Evolutionary conservation across 2,329 filamentous ascomycete genomes (phyloP), one percentile per base, ranked within the genome.

Genomic region (Fusarium buharicum): DNA sequence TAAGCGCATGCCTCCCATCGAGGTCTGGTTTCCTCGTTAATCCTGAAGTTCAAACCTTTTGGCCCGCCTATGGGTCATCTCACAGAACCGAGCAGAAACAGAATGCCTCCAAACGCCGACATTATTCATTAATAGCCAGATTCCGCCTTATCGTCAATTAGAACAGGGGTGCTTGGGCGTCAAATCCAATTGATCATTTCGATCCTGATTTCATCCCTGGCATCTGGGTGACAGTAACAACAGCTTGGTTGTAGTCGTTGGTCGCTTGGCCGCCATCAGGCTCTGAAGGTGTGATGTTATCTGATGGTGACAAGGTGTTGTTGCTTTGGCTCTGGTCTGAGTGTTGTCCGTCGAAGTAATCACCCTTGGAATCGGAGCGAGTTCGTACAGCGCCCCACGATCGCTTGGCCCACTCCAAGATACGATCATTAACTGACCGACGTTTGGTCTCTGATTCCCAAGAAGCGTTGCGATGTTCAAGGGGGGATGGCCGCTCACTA

Each of bases 361-460:
- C 64, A 7, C 55, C 62, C 28, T 69, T 69, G 14, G 64, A 38
- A 22, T 69, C 67, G 43, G 72, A 59, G 17, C 66, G 66, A 38
- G 56, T 68, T 53, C 66, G 67, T 12, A 67, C 65, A 33, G 70
- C 66, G 11, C 64, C 61, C 58, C 75, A 66, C 1, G 75, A 77
- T 28, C 67, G 71, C 58, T 64, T 72, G 22, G 74, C 75, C 75
- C 75, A 76, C 38, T 73, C 70, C 33, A 67, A 59, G 18, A 77
- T 69, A 18, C 70, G 69, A 33, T 72, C 72, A 49, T 76, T 76
- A 50, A 76, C 66, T 38, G 69, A 59, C 11, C 70, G 71, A 24
- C 67, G 70, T 39, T 66, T 70, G 13, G 68, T 58, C 45, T 72
- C 64, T 27, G 72, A 68, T 14, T 69, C 66, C 62, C 72, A 72